These are phyloP conservation scores for Tetrahymena elliotti DNA, from an alignment of 73 alveolate species.

Conservation along the genomic window DNA sequence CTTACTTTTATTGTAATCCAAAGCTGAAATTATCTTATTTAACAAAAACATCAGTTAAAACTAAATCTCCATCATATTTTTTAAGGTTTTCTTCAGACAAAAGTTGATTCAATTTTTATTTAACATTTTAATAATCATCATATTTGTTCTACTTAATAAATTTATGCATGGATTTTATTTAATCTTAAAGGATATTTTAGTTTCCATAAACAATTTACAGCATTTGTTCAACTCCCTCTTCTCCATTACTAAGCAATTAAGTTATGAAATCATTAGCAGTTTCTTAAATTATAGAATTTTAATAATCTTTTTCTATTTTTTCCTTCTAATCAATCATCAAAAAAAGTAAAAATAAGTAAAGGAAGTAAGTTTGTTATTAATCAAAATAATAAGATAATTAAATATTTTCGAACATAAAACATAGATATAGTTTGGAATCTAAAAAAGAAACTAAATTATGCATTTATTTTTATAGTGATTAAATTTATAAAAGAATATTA, in stretches of 20 bases:
- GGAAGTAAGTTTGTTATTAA: not conserved
- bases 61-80: not conserved
- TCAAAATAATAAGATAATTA: too few relatives aligned
- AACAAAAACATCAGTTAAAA: not conserved
- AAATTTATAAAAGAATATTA: too few relatives aligned
- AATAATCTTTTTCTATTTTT: not conserved
- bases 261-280: not conserved
- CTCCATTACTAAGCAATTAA: not conserved
- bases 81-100: not conserved
- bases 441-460: too few relatives aligned
- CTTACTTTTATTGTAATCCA: not conserved
- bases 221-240: not conserved
- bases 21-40: not conserved
- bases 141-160: not conserved
- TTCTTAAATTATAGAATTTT: not conserved
- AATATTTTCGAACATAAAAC: too few relatives aligned
- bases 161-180: not conserved
- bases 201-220: not conserved
- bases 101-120: not conserved
- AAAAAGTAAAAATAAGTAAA: not conserved
- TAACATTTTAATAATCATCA: not conserved
- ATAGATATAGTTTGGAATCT: too few relatives aligned
- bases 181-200: not conserved
- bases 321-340: not conserved
- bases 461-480: too few relatives aligned